Evolutionary conservation across 257 asterid species (phyloP).

Genomic region (Petunia secreta): DNA sequence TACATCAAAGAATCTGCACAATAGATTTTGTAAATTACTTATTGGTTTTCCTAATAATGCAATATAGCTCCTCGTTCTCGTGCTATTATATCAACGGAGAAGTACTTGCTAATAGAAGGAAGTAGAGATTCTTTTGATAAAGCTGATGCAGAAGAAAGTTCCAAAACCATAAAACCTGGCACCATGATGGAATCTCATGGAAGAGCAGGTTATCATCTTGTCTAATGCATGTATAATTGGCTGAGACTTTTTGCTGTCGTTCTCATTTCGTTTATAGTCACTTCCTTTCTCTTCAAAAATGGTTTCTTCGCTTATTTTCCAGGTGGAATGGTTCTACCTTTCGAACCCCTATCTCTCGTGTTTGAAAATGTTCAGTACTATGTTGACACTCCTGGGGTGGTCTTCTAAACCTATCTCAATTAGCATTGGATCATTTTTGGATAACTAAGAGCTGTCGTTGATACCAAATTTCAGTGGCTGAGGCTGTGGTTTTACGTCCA

Average conservation of each 20-base stretch:
- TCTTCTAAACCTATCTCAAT: conserved; percentile 17
- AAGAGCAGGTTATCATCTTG: conserved; percentile 22
- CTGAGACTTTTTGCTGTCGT: neutral
- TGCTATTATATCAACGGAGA: conserved; percentile 64
- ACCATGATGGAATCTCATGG: conserved; percentile 27
- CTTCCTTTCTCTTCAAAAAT: neutral
- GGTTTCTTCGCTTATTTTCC: conserved; percentile 26
- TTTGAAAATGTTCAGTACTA: conserved; percentile 62
- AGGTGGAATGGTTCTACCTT: conserved; percentile 68
- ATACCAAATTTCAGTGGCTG: conserved; percentile 10
- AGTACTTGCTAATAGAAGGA: conserved; percentile 45
- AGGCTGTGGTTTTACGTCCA: neutral
- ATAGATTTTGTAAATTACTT: conserved; percentile 17
- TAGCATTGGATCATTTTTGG: neutral
- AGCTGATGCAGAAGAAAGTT: conserved; percentile 23
- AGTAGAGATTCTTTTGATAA: conserved; percentile 34
- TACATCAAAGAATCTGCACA: too few relatives aligned
- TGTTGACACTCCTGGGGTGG: conserved; percentile 57
- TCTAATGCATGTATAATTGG: neutral
- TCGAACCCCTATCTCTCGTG: conserved; percentile 55
- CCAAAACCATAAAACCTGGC: neutral
- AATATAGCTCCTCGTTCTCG: conserved; percentile 74
- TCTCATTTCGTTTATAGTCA: conserved; percentile 3
- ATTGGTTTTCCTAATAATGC: conserved; percentile 24
- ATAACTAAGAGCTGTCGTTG: neutral